Conservation (phyloP, 192 early-diverging fungal species). For the Umbelopsis vinacea region DNA sequence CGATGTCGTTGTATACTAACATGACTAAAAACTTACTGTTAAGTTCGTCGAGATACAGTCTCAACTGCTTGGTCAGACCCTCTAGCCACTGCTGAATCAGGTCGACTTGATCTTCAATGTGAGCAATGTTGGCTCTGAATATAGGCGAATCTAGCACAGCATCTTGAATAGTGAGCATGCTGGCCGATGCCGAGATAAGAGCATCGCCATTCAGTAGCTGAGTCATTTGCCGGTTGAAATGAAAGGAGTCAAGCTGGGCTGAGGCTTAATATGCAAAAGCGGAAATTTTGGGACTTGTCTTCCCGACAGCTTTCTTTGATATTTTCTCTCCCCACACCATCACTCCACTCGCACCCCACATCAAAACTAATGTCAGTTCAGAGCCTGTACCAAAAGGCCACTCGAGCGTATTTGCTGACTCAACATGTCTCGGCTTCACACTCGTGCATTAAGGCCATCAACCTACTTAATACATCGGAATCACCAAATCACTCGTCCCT, state of each 20-base stretch:
- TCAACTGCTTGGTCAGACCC: constrained; percentile 41
- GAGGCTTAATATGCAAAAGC: background rate
- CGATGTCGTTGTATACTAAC: background rate
- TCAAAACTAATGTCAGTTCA: constrained; percentile 5
- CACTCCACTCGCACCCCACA: background rate
- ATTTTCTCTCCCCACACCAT: background rate
- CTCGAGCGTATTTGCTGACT: constrained; percentile 35
- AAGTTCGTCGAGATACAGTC: constrained; percentile 42
- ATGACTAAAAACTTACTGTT: constrained; percentile 38
- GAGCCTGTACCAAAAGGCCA: constrained; percentile 33
- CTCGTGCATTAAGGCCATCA: constrained; percentile 35
- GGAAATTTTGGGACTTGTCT: constrained; percentile 5
- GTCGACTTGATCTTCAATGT: constrained; percentile 62
- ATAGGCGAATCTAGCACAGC: constrained; percentile 57
- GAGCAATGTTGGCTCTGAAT: constrained; percentile 54
- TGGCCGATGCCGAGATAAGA: constrained; percentile 33
- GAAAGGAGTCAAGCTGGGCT: background rate
- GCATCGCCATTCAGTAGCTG: background rate
- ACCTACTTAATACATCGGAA: background rate
- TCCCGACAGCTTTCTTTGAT: background rate
- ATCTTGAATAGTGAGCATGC: constrained; percentile 52
- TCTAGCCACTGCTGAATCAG: constrained; percentile 60
- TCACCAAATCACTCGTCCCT: background rate
- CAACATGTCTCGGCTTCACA: constrained; percentile 29
- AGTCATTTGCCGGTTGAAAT: background rate